Base-by-base conservation (phyloP, 2,329 filamentous ascomycete genomes). In the Ophiostoma sp. region DNA sequence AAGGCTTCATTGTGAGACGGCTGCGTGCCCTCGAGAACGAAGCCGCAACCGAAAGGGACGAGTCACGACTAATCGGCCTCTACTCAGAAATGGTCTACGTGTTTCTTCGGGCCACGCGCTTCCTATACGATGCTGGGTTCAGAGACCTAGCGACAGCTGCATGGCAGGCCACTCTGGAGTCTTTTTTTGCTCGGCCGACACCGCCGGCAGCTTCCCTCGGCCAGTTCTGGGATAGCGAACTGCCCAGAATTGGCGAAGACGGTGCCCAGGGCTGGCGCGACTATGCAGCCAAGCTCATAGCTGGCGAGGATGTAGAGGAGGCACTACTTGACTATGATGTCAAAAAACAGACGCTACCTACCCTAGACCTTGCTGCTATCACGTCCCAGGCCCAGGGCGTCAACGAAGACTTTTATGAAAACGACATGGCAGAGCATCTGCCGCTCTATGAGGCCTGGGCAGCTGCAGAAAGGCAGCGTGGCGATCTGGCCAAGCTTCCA, bases 201-300 rank as follows among this genome's bases (percentile, higher is more conserved):
- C 2, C 1, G 67, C 36, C 16, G 38, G 40, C 44, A n/a, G 44
- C 58, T 47, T 36, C 66, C n/a, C 62, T 71, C 16, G 64, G 73
- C 11, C 83, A 88, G 2, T 97, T 95, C 71, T 98, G 95, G 95
- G 92, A 97, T 69, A 91, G 87, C 68, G 94, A 97, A 75, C 83
- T 87, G 0, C 81, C 90, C 0, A 85, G 94, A 5, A 84, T 97
- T 67, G 94, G 94, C 9, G 94, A 98, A 73, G 74, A 78, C 0
- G 82, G 81, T 1, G 88, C 92, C 2, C 81, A 82, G 70, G 92
- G 93, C 0, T 97, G 93, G 93, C 76, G 74, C 1, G 74, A 79
- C n/a, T 87, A 82, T 72, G 77, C 68, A 5, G 64, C 64, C 38
- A 63, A 63, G 42, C 38, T 79, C 14, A 74, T 76, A n/a, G 74